phyloP scores from a whole-genome alignment of 139 green algal genomes.

The Ettlia oleoabundans region DNA sequence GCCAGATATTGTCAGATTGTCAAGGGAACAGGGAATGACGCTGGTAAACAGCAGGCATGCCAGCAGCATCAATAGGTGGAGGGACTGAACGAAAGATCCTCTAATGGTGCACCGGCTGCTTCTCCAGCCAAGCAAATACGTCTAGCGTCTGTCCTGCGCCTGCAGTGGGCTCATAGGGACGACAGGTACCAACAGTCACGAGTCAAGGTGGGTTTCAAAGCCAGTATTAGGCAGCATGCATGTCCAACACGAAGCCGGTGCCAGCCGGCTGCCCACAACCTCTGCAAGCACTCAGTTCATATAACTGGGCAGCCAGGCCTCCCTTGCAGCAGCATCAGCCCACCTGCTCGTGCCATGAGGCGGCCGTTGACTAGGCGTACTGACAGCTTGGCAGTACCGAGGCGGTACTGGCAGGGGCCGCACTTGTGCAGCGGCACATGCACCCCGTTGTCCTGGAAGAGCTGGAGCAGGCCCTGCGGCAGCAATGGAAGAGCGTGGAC shows the following conservation, averaged over 20 bases:
- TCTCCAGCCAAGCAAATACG: slow-evolving; percentile 34
- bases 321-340: too few species aligned
- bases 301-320: too few species aligned
- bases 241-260: too few species aligned
- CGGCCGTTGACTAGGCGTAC: slow-evolving; percentile 42
- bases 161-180: too few species aligned
- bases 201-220: too few species aligned
- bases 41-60: neutral
- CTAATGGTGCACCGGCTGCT: slow-evolving; percentile 22
- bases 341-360: slow-evolving; percentile 33
- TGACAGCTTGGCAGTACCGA: slow-evolving; percentile 24
- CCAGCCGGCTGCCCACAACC: too few species aligned
- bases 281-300: too few species aligned
- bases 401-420: slow-evolving; percentile 31
- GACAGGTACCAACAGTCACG: too few species aligned
- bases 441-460: slow-evolving; percentile 31
- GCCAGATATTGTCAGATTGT: too few species aligned
- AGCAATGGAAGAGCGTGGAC: too few species aligned
- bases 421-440: slow-evolving; percentile 32
- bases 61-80: neutral
- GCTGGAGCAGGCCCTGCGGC: slow-evolving; percentile 27
- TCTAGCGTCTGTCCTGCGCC: slow-evolving; percentile 30
- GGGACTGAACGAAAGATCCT: neutral
- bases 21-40: too few species aligned
- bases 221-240: too few species aligned